Base-by-base conservation (phyloP, 2,329 filamentous ascomycete species). In the Xylaria polymorpha region DNA sequence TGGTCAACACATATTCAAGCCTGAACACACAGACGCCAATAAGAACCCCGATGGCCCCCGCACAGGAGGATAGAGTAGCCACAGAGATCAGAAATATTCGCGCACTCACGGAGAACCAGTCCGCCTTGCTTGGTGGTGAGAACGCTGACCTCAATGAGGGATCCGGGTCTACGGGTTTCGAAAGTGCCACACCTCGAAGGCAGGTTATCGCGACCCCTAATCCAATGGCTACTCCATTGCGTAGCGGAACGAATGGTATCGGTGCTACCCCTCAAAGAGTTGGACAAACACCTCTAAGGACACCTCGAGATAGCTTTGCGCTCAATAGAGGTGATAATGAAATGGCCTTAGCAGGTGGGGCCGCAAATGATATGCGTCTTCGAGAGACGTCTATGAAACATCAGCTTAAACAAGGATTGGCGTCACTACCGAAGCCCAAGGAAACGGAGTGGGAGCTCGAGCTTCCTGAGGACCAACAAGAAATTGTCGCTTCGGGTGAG, bases 41-140 rank as follows among this genome's bases (percentile, higher is more conserved):
- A 71, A 90, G 96, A 71, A 99, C 96, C 4, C 96, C 96, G 3
- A 90, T 91, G 80, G 96, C 94, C 3, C 92, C 96, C 0, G 92
- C 94, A 57, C 93, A 97, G 78, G 94, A 99, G 78, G 96, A 99
- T 76, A 91, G 94, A 73, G 96, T 99, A 68, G 94, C 95, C 73
- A 99, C 98, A 79, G 96, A 99, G 81, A 95, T 98, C 71, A 90
- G 91, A 67, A 98, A 99, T 79, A 97, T 98, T 57, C 89, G 92
- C 72, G 93, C 96, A 8, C 84, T 98, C 60, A 98, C 94, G 0
- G 92, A 97, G 77, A 98, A 95, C 0, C 93, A 98, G 76, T 98
- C 96, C 22, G 97, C 93, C 10, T 84, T 99, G 9, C 85, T 99
- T 0, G 96, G 96, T 70, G 96, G 95, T 15, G 96, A 99, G 73